phyloP scores from a whole-genome alignment of 208 protist genomes.

The Hexamita inflata region DNA sequence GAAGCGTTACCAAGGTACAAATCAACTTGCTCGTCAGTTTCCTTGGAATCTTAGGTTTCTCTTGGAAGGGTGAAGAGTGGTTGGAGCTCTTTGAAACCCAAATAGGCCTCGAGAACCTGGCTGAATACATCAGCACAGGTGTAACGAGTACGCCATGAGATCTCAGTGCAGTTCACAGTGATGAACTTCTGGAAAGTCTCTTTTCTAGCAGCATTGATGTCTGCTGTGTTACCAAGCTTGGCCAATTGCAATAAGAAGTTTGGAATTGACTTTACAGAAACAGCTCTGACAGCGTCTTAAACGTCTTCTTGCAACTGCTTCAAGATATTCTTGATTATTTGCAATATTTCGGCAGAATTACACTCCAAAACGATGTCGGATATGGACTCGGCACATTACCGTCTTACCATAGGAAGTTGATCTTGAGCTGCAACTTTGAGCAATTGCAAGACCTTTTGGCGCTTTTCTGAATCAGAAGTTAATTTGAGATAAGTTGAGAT shows the following conservation, averaged over 20 bases:
- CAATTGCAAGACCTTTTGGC: neutral
- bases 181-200: slow-evolving; percentile 12
- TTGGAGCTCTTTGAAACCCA: too few relatives aligned
- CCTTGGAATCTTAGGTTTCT: too few relatives aligned
- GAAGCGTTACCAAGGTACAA: too few relatives aligned
- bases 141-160: slow-evolving; percentile 15
- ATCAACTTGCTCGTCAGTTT: too few relatives aligned
- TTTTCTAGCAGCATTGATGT: neutral
- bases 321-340: neutral
- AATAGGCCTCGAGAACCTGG: neutral
- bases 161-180: neutral
- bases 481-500: neutral
- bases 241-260: neutral
- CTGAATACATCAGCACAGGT: slow-evolving; percentile 12
- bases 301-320: neutral
- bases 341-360: neutral
- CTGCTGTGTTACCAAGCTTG: neutral
- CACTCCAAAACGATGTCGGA: neutral
- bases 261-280: neutral
- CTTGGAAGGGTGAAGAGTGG: too few relatives aligned
- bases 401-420: slow-evolving; percentile 1
- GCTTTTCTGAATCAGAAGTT: neutral
- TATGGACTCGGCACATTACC: neutral
- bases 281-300: slow-evolving; percentile 12
- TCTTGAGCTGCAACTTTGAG: neutral